A percentile compares a stretch with the other conserved stretches of the same genome.
Conservation (phyloP, 192 early-diverging fungal genomes). For the Geranomyces michiganensis region DNA sequence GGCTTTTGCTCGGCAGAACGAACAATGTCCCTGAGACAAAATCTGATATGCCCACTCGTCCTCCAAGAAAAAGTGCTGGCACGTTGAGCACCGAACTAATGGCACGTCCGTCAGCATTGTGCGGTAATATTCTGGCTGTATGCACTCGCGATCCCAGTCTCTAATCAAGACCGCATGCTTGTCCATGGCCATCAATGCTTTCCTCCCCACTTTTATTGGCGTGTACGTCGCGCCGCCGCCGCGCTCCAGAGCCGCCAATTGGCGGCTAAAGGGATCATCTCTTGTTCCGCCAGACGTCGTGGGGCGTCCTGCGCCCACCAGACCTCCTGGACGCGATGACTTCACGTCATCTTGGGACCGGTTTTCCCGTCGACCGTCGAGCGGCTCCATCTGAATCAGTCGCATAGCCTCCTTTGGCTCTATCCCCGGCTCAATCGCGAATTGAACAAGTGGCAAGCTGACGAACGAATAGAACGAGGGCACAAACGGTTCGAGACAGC, state of each 20-base stretch:
- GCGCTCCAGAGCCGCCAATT: constrained; percentile 37
- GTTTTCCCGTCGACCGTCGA: constrained; percentile 7
- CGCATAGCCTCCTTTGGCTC: constrained; percentile 43
- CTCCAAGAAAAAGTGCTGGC: constrained; percentile 56
- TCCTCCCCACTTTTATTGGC: constrained; percentile 39
- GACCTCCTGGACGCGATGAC: constrained; percentile 11
- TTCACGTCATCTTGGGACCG: constrained; percentile 1
- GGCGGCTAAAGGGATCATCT: constrained; percentile 39
- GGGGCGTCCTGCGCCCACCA: constrained; percentile 25
- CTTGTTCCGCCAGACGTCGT: background rate
- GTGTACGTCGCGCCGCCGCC: constrained; percentile 34
- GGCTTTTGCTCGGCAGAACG: constrained; percentile 47
- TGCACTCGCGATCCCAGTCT: constrained; percentile 42
- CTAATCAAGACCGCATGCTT: constrained; percentile 44
- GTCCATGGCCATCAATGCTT: constrained; percentile 41
- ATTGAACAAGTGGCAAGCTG: constrained; percentile 53
- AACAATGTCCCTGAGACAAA: constrained; percentile 48
- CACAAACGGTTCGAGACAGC: constrained; percentile 54
- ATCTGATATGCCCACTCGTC: constrained; percentile 61
- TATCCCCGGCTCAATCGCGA: constrained; percentile 49
- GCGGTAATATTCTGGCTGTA: constrained; percentile 47
- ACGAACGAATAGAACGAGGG: constrained; percentile 58
- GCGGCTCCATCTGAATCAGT: constrained; percentile 41
- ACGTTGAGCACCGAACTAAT: constrained; percentile 46
- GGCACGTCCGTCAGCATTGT: constrained; percentile 37